Evolutionary conservation across 2,329 filamentous ascomycete genomes (phyloP), one percentile per base, ranked within the genome.

Genomic region (Colletotrichum tabaci): DNA sequence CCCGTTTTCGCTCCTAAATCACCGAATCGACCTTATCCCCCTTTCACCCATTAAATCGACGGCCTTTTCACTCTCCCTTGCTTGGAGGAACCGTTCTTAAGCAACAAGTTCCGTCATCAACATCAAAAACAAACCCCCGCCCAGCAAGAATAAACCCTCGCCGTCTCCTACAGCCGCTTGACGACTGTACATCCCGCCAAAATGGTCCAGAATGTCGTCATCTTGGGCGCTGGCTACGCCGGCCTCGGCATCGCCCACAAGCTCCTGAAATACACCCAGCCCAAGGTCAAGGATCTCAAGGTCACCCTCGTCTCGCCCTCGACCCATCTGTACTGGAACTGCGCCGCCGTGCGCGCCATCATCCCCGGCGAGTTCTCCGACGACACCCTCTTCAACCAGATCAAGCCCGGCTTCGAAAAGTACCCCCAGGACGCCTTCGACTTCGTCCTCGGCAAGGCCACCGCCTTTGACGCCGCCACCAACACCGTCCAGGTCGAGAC

Each of bases 161-260:
- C 44, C 40, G 15, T 23, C 6, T 8, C 30, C 30, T 30, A 30
- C 30, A 30, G 30, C 30, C 9, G 5, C 50, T 35, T 12, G 18
- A 6, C 26, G 16, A 35, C 26, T n/a, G 2, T 16, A 23, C 18
- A 40, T 5, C 8, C 50, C n/a, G n/a, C 10, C 26, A 63, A 58
- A 35, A 71, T 71, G 68, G 58, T 72, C 8, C 60, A 72, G 42
- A 55, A 82, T 42, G 81, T 89, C 61, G 83, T 89, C 50, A 79
- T 89, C 61, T 82, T 89, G 5, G 87, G 87, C 44, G 85, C 84
- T 44, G 84, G 85, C 77, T 77, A 82, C 50, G 80, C 83, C 49
- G 86, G 86, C 71, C 75, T 87, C 57, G 83, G 84, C 21, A 74
- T 87, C 46, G 84, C 87, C 58, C 87, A 88, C 77, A 85, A 87